Evolutionary conservation across 2,329 filamentous ascomycete genomes (phyloP).

Genomic region (Clonostachys sp.): DNA sequence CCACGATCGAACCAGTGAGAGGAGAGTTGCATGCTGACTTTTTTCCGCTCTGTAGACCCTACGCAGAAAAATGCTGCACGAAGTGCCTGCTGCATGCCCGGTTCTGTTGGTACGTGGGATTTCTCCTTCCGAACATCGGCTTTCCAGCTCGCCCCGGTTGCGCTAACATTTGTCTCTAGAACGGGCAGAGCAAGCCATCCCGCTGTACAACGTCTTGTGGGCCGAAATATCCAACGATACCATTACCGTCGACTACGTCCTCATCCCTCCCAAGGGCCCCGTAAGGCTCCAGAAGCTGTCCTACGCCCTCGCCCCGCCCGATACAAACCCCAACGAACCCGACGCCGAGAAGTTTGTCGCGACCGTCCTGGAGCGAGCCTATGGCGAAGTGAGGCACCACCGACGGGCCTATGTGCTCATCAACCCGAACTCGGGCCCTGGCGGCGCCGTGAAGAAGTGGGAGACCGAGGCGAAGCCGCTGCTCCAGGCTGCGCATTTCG

Average conservation of each 20-base stretch:
- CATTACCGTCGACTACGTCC: slow-evolving; percentile 70
- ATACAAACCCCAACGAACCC: slow-evolving; percentile 15
- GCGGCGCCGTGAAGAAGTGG: slow-evolving; percentile 70
- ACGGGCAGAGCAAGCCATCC: slow-evolving; percentile 40
- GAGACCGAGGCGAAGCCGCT: slow-evolving; percentile 73
- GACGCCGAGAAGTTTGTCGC: slow-evolving; percentile 58
- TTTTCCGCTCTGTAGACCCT: too few species aligned
- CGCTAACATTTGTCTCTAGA: not conserved
- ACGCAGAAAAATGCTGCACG: too few species aligned
- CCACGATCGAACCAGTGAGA: too few species aligned
- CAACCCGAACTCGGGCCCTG: slow-evolving; percentile 87
- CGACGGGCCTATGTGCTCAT: slow-evolving; percentile 85
- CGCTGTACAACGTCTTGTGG: slow-evolving; percentile 83
- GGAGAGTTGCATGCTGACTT: too few species aligned
- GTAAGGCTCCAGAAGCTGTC: slow-evolving; percentile 58
- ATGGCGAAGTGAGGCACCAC: slow-evolving; percentile 59
- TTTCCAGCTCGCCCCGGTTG: too few species aligned
- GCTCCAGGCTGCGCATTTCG: slow-evolving; percentile 75
- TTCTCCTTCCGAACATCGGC: too few species aligned
- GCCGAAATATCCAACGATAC: slow-evolving; percentile 58
- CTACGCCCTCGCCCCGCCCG: slow-evolving; percentile 31
- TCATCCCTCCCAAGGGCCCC: slow-evolving; percentile 50
- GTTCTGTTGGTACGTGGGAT: too few species aligned
- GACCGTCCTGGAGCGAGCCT: slow-evolving; percentile 64
- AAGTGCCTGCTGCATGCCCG: too few species aligned